Base-by-base conservation (phyloP, 2,329 filamentous ascomycete species). In the Didymella sp. region DNA sequence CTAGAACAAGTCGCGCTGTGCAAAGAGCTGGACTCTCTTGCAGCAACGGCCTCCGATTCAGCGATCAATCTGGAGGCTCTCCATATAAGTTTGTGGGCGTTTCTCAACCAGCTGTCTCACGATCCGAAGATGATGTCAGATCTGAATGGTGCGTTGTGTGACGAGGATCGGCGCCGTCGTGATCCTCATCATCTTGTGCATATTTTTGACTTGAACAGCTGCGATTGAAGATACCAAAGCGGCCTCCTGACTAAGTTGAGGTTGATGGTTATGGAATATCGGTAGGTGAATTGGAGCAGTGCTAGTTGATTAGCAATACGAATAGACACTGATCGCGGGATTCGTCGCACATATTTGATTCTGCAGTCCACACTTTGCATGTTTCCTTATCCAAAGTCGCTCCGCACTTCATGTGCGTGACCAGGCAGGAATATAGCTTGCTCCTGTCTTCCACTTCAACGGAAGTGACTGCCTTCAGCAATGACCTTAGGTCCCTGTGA, bases 81-180 rank as follows among this genome's bases (percentile, higher is more conserved):
- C 19, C 17, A 35, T 15, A 17, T n/a, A 13, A 43, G 43, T 11
- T 22, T 56, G 4, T 56, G 54, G 54, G 9, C 8, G 8, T 51
- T 51, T n/a, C 35, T 56, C 7, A 15, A 30, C 15, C 42, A 46
- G 11, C 31, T 56, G 27, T 51, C 54, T n/a, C 28, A 51, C 3
- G 54, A 51, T 8, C 48, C 54, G 13, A 56, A 56, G 54, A n/a
- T 48, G 28, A 30, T 56, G 37, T 24, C 54, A 7, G 11, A 37
- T 41, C 22, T 56, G 6, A 56, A 56, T 15, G 37, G 42, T 25
- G 37, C 22, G 35, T 47, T 56, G 43, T 56, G 47, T 31, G 28
- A 47, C 11, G 15, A 27, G 4, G 37, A 6, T 7, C 24, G 24
- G 17, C 17, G 33, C 11, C 33, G 33, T 37, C n/a, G n/a, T n/a